Conservation (phyloP, 2,329 filamentous ascomycete species). For the Cadophora gregata region DNA sequence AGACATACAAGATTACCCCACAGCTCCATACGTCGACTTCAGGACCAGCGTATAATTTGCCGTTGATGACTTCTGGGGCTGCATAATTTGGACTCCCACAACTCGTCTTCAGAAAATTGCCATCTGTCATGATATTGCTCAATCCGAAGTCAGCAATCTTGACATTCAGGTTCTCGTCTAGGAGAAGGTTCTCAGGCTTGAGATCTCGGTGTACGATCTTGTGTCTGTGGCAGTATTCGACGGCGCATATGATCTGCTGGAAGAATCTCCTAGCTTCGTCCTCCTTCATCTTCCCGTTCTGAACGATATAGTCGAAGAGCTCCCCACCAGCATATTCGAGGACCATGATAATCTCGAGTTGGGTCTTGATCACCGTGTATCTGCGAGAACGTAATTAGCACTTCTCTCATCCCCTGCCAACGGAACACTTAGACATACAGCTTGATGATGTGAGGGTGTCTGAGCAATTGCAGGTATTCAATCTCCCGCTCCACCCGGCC, state of each 20-base stretch:
- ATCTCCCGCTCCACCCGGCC: constrained; percentile 97
- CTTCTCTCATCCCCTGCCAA: constrained; percentile 10
- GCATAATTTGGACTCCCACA: constrained; percentile 99
- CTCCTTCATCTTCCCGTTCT: constrained; percentile 90
- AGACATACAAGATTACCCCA: constrained; percentile 86
- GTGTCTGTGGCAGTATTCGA: constrained; percentile 98
- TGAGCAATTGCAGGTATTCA: constrained; percentile 92
- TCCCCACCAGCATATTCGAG: constrained; percentile 96
- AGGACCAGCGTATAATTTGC: constrained; percentile 95
- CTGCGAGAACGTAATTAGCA: constrained; percentile 53
- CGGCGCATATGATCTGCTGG: constrained; percentile 97
- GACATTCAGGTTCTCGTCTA: constrained; percentile 95
- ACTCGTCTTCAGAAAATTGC: constrained; percentile 98
- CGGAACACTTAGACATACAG: constrained; percentile 62
- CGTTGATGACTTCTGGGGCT: constrained; percentile 95
- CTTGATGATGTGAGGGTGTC: constrained; percentile 99
- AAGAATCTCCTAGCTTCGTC: constrained; percentile 96
- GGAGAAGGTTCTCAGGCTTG: constrained; percentile 94
- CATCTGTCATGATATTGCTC: constrained; percentile 99
- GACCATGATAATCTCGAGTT: constrained; percentile 97
- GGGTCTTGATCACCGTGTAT: constrained; percentile 95
- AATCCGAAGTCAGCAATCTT: constrained; percentile 99
- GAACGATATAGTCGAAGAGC: constrained; percentile 97
- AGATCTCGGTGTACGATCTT: constrained; percentile 98
- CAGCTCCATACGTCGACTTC: constrained; percentile 99